Conservation (phyloP, 2,329 filamentous ascomycete species). For the Aspergillus niger region DNA sequence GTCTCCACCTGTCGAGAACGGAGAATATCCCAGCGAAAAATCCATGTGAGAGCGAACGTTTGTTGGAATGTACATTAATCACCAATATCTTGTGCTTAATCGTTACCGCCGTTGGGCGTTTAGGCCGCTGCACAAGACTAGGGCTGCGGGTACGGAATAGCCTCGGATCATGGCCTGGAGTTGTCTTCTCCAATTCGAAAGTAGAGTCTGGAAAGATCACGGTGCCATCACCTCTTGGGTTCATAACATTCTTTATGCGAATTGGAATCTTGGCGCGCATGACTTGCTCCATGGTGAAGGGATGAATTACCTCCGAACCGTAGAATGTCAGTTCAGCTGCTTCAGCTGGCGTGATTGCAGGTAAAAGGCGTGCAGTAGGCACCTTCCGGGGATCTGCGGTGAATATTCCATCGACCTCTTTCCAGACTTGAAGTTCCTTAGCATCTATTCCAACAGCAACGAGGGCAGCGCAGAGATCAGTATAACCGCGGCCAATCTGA, state of each 20-base stretch:
- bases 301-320: conserved; percentile 95
- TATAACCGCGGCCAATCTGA: conserved; percentile 92
- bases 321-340: conserved; percentile 95
- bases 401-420: conserved; percentile 97
- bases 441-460: conserved; percentile 87
- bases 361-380: conserved; percentile 85
- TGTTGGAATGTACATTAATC: conserved; percentile 97
- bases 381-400: conserved; percentile 83
- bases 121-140: conserved; percentile 60
- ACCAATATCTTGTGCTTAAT: conserved; percentile 97
- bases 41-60: conserved; percentile 90
- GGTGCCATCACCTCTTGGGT: conserved; percentile 63
- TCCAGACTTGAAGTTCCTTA: conserved; percentile 94
- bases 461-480: conserved; percentile 90
- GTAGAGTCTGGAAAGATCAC: conserved; percentile 72
- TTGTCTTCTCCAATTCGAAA: conserved; percentile 53
- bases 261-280: conserved; percentile 67
- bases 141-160: conserved; percentile 51
- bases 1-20: conserved; percentile 79
- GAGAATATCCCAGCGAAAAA: conserved; percentile 94
- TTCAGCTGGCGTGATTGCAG: conserved; percentile 88
- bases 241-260: conserved; percentile 70
- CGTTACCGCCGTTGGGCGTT: conserved; percentile 84
- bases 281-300: conserved; percentile 96
- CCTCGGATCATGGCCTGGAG: conserved; percentile 60